Base-by-base conservation (phyloP, 1,139 yeast genomes). In the Candida sojae region DNA sequence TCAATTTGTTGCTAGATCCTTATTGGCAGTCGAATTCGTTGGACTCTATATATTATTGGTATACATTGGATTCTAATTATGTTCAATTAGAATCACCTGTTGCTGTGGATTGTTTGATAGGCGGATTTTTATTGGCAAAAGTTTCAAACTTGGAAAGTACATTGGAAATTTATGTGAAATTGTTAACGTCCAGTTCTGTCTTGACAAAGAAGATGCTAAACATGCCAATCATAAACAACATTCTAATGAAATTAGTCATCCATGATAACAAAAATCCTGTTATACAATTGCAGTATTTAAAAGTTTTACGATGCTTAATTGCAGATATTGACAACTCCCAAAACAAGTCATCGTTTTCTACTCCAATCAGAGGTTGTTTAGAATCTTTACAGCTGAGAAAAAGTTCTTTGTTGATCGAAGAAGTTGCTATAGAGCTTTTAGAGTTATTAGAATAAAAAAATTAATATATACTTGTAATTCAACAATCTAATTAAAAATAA, bases 21-120 rank as follows among this genome's bases (percentile, higher is more conserved):
- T 80, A 82, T 54, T 85, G 90, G 90, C 88, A 84, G 59, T 81
- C 84, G 17, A 82, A 81, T 62, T 84, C 88, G 0, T 70, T 84
- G 54, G 89, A 85, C 43, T 77, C 89, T 0, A 68, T 85, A 7
- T 53, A 70, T 28, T 64, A 59, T 44, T 77, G 80, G 81, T 57
- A 62, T 42, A 63, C 63, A 40, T 65, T 63, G 43, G 71, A 71
- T 45, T 59, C 64, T 2, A 52, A 47, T 1, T 51, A 57, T 39
- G 57, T 68, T 7, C 57, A 56, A 39, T 57, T 71, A 17, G 64
- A 63, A 12, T 54, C 68, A 4, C 57, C 67, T 2, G 57, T 56
- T 12, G 73, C 76, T 2, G 49, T 59, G 5, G 61, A 62, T 28
- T 71, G 77, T 52, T 55, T 76, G 25, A 59, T 64, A 7, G 68